phyloP scores from a whole-genome alignment of 2,329 filamentous ascomycete species.

The Pseudocercospora cruenta region DNA sequence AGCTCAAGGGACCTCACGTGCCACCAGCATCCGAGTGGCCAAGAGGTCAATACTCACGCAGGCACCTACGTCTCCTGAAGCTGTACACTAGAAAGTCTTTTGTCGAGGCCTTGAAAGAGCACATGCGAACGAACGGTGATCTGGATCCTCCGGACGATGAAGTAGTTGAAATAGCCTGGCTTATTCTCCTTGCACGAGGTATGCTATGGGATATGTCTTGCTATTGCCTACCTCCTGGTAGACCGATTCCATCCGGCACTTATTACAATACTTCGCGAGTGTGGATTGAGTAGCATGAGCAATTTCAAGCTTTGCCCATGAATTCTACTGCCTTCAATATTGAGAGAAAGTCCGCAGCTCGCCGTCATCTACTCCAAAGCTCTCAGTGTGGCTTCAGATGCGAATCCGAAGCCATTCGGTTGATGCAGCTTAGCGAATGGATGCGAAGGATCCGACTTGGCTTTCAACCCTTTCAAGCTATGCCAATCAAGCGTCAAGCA shows the following conservation, averaged over 20 bases:
- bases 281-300: neutral
- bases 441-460: neutral
- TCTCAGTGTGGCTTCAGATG: neutral
- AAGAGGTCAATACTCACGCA: neutral
- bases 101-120: neutral
- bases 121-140: neutral
- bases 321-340: no score
- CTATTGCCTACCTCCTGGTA: neutral
- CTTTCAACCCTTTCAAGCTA: neutral
- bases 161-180: neutral
- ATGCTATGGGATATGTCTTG: conserved; percentile 3
- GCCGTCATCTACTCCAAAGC: no score
- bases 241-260: neutral
- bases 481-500: neutral
- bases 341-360: no score
- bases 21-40: neutral
- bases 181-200: neutral
- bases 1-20: no score
- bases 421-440: neutral
- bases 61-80: neutral
- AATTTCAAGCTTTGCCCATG: no score
- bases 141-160: neutral
- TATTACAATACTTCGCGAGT: neutral
- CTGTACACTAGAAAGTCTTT: neutral
- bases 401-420: neutral